Evolutionary conservation across 371 early-diverging fungal species (phyloP).

Genomic region (Mycotypha africana): DNA sequence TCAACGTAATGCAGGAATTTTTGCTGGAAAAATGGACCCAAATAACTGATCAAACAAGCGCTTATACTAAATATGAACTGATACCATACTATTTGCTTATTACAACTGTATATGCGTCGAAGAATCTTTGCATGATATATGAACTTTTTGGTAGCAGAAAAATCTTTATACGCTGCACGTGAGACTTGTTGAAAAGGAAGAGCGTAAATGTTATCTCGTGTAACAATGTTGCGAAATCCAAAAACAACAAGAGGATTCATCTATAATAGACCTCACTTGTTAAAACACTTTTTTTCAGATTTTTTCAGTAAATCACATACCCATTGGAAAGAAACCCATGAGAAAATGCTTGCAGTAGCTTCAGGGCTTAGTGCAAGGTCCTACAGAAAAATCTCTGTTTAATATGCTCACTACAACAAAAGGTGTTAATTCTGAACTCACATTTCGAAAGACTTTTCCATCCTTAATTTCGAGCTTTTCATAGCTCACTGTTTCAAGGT

Average conservation of each 20-base stretch:
- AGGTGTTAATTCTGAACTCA: slow-evolving; percentile 1
- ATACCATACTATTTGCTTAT: slow-evolving; percentile 16
- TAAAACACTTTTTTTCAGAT: too few relatives aligned
- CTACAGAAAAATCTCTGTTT: slow-evolving; percentile 6
- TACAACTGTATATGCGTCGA: slow-evolving; percentile 20
- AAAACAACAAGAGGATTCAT: slow-evolving; percentile 27
- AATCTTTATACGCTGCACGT: slow-evolving; percentile 21
- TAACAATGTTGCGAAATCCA: slow-evolving; percentile 20
- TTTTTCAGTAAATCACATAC: too few relatives aligned
- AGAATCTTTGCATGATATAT: slow-evolving; percentile 7
- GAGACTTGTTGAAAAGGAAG: slow-evolving; percentile 29
- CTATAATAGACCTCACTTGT: too few relatives aligned
- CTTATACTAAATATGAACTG: slow-evolving; percentile 33
- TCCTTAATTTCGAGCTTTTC: slow-evolving; percentile 26
- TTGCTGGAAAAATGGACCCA: slow-evolving; percentile 42
- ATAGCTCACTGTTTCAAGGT: slow-evolving; percentile 13
- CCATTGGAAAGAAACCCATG: slow-evolving; percentile 36
- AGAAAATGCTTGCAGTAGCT: slow-evolving; percentile 28
- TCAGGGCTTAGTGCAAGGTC: slow-evolving; percentile 26
- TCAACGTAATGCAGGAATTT: slow-evolving; percentile 38
- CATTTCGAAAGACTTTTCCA: slow-evolving; percentile 15
- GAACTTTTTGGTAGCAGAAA: slow-evolving; percentile 1
- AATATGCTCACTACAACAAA: background rate
- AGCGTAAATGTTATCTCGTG: slow-evolving; percentile 23
- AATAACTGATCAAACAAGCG: slow-evolving; percentile 23